phyloP scores from a whole-genome alignment of 176 grass and related monocot species.

The Cenchrus fungigraminus region DNA sequence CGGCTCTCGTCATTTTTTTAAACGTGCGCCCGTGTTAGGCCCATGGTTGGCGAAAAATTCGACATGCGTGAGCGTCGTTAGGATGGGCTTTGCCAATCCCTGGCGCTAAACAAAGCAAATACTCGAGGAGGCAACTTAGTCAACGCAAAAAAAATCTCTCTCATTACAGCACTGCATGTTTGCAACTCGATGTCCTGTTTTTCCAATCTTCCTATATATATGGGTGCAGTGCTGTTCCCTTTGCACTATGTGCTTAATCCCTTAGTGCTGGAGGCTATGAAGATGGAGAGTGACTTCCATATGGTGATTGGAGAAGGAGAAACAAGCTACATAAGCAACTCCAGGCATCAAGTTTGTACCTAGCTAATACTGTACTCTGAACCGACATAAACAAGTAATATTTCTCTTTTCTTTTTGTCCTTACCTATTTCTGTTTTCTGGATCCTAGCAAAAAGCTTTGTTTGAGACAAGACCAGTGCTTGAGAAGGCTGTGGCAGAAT shows the following conservation, averaged over 20 bases:
- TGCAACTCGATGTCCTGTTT: too few relatives aligned
- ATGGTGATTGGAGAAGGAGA: neutral
- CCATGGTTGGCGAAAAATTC: too few relatives aligned
- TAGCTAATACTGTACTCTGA: neutral
- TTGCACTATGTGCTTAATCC: neutral
- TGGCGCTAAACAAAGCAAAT: too few relatives aligned
- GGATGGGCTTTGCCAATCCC: too few relatives aligned
- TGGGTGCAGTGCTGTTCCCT: neutral
- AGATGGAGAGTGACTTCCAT: conserved; percentile 12
- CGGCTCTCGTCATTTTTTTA: too few relatives aligned
- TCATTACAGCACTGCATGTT: too few relatives aligned
- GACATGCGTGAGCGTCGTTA: too few relatives aligned
- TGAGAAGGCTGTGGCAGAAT: neutral
- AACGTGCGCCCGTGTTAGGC: too few relatives aligned
- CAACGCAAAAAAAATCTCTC: too few relatives aligned
- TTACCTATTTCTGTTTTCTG: neutral
- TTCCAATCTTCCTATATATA: neutral
- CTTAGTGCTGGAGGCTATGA: neutral
- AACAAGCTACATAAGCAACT: conserved; percentile 3
- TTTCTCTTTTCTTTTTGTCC: neutral
- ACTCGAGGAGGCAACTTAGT: too few relatives aligned
- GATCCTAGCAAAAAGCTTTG: neutral
- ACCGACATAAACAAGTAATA: neutral
- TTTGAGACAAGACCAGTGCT: neutral
- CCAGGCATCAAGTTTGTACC: neutral